Evolutionary conservation across 2,329 filamentous ascomycete species (phyloP), one percentile per base, ranked within the genome.

Genomic region (Phialophora verrucosa): DNA sequence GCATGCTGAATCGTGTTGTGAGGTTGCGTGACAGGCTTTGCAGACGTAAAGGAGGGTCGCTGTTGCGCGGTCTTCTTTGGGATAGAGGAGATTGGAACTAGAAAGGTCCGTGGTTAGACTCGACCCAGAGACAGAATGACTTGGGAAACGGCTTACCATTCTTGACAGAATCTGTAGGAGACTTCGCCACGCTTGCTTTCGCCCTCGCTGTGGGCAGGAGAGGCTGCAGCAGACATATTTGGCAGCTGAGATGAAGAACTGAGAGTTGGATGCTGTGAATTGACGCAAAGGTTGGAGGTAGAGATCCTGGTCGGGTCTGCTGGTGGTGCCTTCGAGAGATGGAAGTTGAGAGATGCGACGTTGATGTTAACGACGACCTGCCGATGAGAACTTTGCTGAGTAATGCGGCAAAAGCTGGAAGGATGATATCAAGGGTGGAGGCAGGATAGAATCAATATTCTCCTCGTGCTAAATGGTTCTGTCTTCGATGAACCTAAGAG

Each of bases 111-210:
- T 55, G 53, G 49, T 38, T 27, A 47, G 35, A 25, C 20, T 7
- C 12, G 53, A 53, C 54, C 56, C 44, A 35, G 32, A 59, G 20
- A 50, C 23, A 38, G n/a, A 8, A 5, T 50, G 44, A 31, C 59
- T 17, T 44, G 23, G 32, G 31, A 32, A 12, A 17, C 27, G 29
- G 73, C 81, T 74, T 79, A 90, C 89, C 95, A 99, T 85, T 99
- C 95, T 74, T 92, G 93, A 84, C 95, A 99, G 85, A 99, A 99
- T 76, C 92, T 90, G 81, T 98, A 99, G 56, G 92, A 93, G 79
- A 98, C 93, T 79, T 96, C 71, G 59, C 69, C 69, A 49, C 77
- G 73, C 72, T 80, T 79, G 67, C 69, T 72, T 64, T 77, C 76
- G 66, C 76, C 77, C 72, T 74, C 76, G 59, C 76, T 74, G 29